Base-by-base conservation (phyloP, 805 yeast species). In the Candida arabinofermentans region DNA sequence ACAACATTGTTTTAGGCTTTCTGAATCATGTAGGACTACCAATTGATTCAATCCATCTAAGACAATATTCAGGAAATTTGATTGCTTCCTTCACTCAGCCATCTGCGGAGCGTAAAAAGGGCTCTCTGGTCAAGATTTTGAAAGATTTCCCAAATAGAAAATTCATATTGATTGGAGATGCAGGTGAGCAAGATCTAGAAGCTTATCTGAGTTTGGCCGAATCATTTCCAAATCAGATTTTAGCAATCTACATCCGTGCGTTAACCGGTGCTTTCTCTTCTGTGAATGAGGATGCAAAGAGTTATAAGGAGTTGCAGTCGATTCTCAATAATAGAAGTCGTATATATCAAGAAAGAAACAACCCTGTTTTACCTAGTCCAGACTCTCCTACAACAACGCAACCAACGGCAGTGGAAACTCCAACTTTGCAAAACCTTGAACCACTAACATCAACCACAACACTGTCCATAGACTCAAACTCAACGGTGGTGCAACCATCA, bases 141-240 rank as follows among this genome's bases (percentile, higher is more conserved):
- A 59, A 65, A 2, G 96, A 90, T 55, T 91, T 87, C 57, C 88
- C 95, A 0, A 46, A 75, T 1, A 80, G 90, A 49, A 81, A 76
- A 54, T 91, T 93, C 58, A 73, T 93, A 19, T 67, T 96, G 38
- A 74, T 93, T 13, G 99, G 99, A 24, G 99, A 93, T 59, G 83
- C 96, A 2, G 98, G 98, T 2, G 99, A 93, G 58, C 83, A 83
- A 49, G 99, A 93, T 65, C 67, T 91, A 33, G 99, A 95, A 56
- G 95, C 97, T 0, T 93, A 93, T 59, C 72, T 79, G 5, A 82
- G 82, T 22, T 65, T 89, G 26, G 86, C 95, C 0, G 64, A 68
- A 30, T 49, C 58, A 24, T 77, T 67, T 53, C 95, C 96, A 0
- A 64, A 69, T 4, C 83, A 79, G 47, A 70, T 93, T 0, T 48